A percentile compares a stretch with the other conserved stretches of the same genome.
Evolutionary conservation across 805 yeast genomes (phyloP).

Genomic region (Tetrapisispora iriomotensis): DNA sequence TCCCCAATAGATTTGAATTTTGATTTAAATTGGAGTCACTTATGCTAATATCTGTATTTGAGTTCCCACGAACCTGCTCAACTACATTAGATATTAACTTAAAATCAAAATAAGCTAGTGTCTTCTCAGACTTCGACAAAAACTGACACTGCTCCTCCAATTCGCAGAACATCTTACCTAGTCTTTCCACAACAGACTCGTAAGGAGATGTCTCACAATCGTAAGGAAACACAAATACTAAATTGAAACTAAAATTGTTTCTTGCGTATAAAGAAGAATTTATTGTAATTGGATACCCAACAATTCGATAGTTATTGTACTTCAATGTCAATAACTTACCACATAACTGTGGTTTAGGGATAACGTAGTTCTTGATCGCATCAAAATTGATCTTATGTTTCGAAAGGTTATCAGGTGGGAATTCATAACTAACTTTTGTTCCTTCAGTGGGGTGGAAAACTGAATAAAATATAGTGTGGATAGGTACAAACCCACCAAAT

Average conservation of each 20-base stretch:
- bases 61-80: conserved; percentile 3
- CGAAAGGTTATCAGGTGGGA: conserved; percentile 53
- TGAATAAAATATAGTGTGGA: conserved; percentile 77
- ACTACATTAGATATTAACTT: conserved; percentile 5
- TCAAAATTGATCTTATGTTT: conserved; percentile 59
- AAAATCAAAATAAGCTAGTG: conserved; percentile 29
- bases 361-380: conserved; percentile 77
- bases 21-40: no score
- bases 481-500: conserved; percentile 73
- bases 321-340: conserved; percentile 69
- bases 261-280: conserved; percentile 69
- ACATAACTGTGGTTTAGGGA: conserved; percentile 89
- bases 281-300: conserved; percentile 85
- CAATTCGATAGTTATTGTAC: conserved; percentile 56
- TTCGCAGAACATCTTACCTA: conserved; percentile 82
- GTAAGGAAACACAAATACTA: conserved; percentile 83
- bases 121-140: conserved; percentile 47
- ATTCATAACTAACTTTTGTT: conserved; percentile 82
- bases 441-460: conserved; percentile 95
- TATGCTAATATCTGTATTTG: neutral
- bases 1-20: no score
- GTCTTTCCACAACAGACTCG: conserved; percentile 71
- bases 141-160: conserved; percentile 82
- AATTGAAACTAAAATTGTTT: conserved; percentile 86
- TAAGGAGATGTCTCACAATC: conserved; percentile 75